Percentiles rank a stretch among this genome's conserved stretches.
phyloP scores from a whole-genome alignment of 345 rosid genomes.

The Nasturtium officinale region DNA sequence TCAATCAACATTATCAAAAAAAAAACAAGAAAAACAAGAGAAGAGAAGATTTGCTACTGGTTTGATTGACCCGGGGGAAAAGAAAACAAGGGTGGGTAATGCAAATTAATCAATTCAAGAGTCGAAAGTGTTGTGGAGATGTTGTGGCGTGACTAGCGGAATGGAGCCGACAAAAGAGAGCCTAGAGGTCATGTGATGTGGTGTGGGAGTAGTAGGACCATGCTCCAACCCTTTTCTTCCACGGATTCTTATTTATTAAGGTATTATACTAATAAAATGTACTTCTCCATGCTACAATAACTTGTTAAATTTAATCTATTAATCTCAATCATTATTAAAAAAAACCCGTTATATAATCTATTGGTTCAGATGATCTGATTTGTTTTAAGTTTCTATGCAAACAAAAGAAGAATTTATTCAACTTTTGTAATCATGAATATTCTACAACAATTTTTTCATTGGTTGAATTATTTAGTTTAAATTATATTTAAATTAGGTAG shows the following conservation, averaged over 20 bases:
- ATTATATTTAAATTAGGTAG: too few relatives aligned
- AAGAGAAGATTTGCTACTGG: constrained; percentile 4
- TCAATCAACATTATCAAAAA: too few relatives aligned
- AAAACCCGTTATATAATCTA: too few relatives aligned
- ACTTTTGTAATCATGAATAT: too few relatives aligned
- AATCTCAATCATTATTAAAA: neutral
- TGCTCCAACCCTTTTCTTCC: constrained; percentile 11
- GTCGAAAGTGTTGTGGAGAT: constrained; percentile 20
- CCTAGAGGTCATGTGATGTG: constrained; percentile 29
- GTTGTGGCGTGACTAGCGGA: constrained; percentile 44
- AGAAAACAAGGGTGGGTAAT: neutral
- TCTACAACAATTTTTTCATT: too few relatives aligned
- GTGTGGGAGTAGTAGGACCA: constrained; percentile 25
- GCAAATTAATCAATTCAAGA: constrained; percentile 27
- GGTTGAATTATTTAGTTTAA: too few relatives aligned
- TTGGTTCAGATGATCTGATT: too few relatives aligned
- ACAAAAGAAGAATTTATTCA: too few relatives aligned
- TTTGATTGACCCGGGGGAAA: neutral
- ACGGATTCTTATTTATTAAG: neutral
- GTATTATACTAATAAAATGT: neutral
- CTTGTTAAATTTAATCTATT: neutral
- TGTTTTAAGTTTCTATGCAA: too few relatives aligned
- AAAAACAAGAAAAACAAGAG: too few relatives aligned
- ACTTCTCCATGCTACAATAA: neutral
- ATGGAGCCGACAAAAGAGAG: constrained; percentile 16